Evolutionary conservation across 2,329 filamentous ascomycete species (phyloP), one percentile per base, ranked within the genome.

Genomic region (Pseudogymnoascus sp.): DNA sequence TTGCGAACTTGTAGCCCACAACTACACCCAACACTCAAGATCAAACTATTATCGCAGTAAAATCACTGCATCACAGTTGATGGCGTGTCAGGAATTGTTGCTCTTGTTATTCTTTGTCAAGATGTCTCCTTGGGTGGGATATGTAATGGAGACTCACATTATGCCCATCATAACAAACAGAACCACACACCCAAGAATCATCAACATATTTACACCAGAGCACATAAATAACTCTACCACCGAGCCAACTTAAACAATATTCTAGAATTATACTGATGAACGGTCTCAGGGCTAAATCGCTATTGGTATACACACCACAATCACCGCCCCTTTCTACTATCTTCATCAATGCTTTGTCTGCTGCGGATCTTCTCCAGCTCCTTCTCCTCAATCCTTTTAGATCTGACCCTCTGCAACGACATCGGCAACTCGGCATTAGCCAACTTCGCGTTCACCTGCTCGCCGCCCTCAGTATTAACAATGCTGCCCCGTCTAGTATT

Each of bases 381-480:
- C n/a, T 63, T 63, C 30, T 62, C 66, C 63, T 72, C 70, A 65
- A 74, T 67, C 22, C 75, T 69, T 60, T 72, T 74, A 18, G 76
- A 76, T 35, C 78, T 75, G 2, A 81, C 78, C 60, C 79, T 74
- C 62, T 77, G 78, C 61, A 81, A 64, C 62, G 76, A 78, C 65
- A 75, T 70, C 2, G 79, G 78, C 47, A 81, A 67, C 58, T 75
- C 72, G 34, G 75, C 74, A 57, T 63, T 65, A 6, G 38, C 47
- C 47, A 43, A 38, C 58, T 67, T 62, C 14, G 60, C 47, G 18
- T 65, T 62, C 30, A 65, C 39, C 4, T 61, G 22, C n/a, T 67
- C 62, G 14, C 18, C 65, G 4, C n/a, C 37, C 12, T 62, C 62
- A 54, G 43, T 64, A 28, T 60, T 57, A 28, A 54, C 28, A 5